A percentile compares a stretch with the other conserved stretches of the same genome.
Evolutionary conservation across 176 grass and related monocot species (phyloP).

Genomic region (Olyra latifolia): DNA sequence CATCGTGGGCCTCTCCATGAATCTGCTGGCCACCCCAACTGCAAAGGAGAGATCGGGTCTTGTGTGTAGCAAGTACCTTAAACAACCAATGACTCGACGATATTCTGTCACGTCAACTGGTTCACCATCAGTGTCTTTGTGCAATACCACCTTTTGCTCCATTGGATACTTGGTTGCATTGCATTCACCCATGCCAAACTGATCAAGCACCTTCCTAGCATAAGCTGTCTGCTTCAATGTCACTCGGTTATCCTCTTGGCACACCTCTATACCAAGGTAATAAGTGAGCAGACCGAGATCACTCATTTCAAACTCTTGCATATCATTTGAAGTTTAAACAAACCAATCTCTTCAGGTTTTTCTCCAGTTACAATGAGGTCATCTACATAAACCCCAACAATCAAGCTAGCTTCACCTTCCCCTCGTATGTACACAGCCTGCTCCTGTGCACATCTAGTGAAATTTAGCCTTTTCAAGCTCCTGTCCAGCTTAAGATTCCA

Average conservation of each 20-base stretch:
- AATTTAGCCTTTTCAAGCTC: rapidly evolving
- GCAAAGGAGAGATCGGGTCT: background rate
- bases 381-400: background rate
- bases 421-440: background rate
- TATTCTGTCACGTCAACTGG: background rate
- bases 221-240: rapidly evolving
- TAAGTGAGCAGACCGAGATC: background rate
- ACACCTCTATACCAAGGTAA: background rate
- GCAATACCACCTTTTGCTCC: background rate
- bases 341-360: rapidly evolving
- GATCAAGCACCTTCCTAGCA: background rate
- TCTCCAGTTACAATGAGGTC: background rate
- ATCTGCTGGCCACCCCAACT: background rate
- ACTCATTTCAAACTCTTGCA: background rate
- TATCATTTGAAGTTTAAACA: background rate
- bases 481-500: background rate
- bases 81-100: rapidly evolving
- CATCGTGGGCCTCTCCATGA: background rate
- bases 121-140: background rate
- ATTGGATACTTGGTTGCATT: no score
- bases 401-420: no score
- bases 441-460: background rate
- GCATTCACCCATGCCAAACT: background rate
- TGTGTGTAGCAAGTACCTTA: background rate
- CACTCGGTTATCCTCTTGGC: rapidly evolving